A percentile compares a stretch with the other conserved stretches of the same genome.
Conservation (phyloP, 23 red algal species). For the Gracilaria domingensis region DNA sequence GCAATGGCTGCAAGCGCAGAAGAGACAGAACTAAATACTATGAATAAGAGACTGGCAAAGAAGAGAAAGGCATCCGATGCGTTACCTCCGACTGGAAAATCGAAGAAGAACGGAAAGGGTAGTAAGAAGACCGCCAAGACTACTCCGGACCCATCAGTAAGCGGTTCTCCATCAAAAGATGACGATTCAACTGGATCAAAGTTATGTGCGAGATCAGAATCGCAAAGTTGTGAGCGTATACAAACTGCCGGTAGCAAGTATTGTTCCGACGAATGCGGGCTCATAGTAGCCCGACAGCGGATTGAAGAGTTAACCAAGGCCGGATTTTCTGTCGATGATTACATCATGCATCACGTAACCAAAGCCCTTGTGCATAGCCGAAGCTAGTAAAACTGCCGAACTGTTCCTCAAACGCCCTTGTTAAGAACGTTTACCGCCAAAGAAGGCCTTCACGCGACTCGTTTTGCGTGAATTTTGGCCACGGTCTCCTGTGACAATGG, state of each 20-base stretch:
- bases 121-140: constrained; percentile 38
- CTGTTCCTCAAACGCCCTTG: background rate
- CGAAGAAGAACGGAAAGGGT: constrained; percentile 30
- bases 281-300: constrained; percentile 58
- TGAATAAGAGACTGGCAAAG: constrained; percentile 57
- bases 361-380: constrained; percentile 75
- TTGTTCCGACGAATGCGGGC: constrained; percentile 66
- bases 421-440: constrained; percentile 12
- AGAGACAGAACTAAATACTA: constrained; percentile 56
- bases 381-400: constrained; percentile 34
- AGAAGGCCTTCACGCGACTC: constrained; percentile 9
- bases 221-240: constrained; percentile 45
- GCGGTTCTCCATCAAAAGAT: constrained; percentile 54
- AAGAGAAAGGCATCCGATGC: constrained; percentile 62
- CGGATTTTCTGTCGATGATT: constrained; percentile 60
- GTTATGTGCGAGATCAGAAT: constrained; percentile 48
- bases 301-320: constrained; percentile 63
- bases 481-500: constrained; percentile 28
- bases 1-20: constrained; percentile 38
- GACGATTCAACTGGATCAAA: constrained; percentile 37
- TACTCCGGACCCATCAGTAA: constrained; percentile 52
- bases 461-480: background rate
- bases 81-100: constrained; percentile 54
- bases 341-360: constrained; percentile 46
- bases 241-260: constrained; percentile 58